Conservation (phyloP, 306 rosid genomes). For the Datisca glomerata region DNA sequence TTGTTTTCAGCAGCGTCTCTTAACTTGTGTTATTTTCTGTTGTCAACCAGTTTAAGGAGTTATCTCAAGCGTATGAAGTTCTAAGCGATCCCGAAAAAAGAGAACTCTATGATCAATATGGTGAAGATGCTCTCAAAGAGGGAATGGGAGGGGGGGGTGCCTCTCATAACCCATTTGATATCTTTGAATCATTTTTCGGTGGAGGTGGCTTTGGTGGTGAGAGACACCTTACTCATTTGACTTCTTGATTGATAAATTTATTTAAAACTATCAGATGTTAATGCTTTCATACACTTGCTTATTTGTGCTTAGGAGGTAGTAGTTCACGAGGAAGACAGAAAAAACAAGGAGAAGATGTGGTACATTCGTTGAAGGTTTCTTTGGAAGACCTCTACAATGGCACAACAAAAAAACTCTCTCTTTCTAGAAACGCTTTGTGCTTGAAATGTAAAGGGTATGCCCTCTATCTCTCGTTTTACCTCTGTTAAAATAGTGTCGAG, state of each 20-base stretch:
- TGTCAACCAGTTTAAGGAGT: conserved; percentile 51
- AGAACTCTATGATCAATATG: conserved; percentile 62
- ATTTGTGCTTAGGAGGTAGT: not conserved
- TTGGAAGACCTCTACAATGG: conserved; percentile 74
- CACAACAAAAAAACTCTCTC: conserved; percentile 56
- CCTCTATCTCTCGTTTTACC: not conserved
- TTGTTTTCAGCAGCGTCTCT: no score
- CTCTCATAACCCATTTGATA: conserved; percentile 55
- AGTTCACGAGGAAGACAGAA: conserved; percentile 29
- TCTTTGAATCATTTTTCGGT: conserved; percentile 57
- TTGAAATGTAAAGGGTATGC: conserved; percentile 62
- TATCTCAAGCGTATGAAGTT: conserved; percentile 74
- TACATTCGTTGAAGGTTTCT: conserved; percentile 58
- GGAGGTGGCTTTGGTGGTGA: conserved; percentile 43
- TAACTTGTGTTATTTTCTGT: not conserved
- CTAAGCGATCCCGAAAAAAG: conserved; percentile 62
- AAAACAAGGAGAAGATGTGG: conserved; percentile 71
- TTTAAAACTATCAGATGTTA: not conserved
- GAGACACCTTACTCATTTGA: conserved; percentile 3
- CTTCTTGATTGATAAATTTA: not conserved
- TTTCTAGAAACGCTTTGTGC: conserved; percentile 47
- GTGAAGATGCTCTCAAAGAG: conserved; percentile 76
- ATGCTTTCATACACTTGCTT: not conserved
- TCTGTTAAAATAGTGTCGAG: no score
- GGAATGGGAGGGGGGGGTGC: conserved; percentile 58